These are phyloP conservation scores for Acanthamoeba royreba DNA, from an alignment of 208 protist species.

Conservation along the genomic window DNA sequence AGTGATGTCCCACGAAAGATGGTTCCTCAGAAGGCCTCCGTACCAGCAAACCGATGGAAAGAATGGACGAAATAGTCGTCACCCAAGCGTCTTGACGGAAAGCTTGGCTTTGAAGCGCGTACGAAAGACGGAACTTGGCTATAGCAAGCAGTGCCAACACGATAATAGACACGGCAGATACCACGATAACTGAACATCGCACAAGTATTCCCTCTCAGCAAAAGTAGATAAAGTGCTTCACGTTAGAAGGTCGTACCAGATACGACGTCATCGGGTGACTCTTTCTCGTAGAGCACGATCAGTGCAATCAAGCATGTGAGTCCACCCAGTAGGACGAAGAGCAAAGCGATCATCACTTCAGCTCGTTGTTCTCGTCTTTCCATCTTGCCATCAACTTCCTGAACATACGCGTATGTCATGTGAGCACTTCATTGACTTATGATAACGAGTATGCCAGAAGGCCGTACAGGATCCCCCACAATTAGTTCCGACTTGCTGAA, in stretches of 20 bases:
- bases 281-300: conserved; percentile 15
- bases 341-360: background rate
- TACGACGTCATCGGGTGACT: background rate
- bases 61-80: background rate
- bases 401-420: too few relatives aligned
- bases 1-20: background rate
- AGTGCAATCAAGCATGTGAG: background rate
- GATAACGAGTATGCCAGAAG: background rate
- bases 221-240: background rate
- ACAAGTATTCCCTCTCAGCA: too few relatives aligned
- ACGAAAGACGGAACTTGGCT: background rate
- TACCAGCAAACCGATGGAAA: background rate
- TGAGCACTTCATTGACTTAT: too few relatives aligned
- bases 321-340: background rate
- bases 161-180: background rate
- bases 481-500: background rate
- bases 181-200: background rate
- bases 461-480: background rate
- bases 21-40: background rate
- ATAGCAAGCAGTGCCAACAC: background rate
- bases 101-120: background rate
- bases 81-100: conserved; percentile 17
- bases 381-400: background rate
- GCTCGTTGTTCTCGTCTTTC: background rate
- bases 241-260: background rate